Percentiles rank a stretch among this genome's conserved stretches.
Conservation (phyloP, 2,329 filamentous ascomycete species). For the Geosmithia morbida region DNA sequence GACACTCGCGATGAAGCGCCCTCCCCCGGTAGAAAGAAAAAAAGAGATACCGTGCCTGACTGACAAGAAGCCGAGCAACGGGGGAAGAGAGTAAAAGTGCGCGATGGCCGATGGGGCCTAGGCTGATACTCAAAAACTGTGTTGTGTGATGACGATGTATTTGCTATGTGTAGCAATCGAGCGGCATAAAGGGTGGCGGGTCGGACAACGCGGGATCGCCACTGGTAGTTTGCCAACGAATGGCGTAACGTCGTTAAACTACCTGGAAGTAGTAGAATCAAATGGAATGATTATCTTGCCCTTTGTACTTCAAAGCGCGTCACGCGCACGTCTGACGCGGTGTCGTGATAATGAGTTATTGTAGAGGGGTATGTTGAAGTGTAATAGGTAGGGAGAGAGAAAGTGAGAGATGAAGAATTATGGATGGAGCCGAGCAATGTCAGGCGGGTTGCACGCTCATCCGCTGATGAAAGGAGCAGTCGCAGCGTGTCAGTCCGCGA, state of each 20-base stretch:
- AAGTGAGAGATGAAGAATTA: background rate
- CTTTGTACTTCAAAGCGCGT: background rate
- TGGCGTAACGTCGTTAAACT: background rate
- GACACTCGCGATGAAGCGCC: background rate
- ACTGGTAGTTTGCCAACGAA: background rate
- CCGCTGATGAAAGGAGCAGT: background rate
- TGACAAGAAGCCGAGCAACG: background rate
- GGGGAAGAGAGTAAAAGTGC: background rate
- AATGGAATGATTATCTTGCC: background rate
- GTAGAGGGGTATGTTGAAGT: background rate
- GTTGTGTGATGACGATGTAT: background rate
- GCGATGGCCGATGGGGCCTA: background rate
- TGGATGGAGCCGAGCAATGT: background rate
- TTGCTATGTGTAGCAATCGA: background rate
- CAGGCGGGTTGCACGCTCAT: background rate
- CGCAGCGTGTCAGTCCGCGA: background rate
- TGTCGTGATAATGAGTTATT: background rate
- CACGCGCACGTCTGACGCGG: background rate
- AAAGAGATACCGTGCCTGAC: background rate
- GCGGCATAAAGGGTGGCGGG: background rate
- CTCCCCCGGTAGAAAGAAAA: background rate
- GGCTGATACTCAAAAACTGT: background rate
- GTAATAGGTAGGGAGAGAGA: background rate
- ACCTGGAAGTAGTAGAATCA: background rate
- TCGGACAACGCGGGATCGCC: background rate